These are phyloP conservation scores for Chamaenerion angustifolium DNA, from an alignment of 345 rosid species.

Conservation along the genomic window DNA sequence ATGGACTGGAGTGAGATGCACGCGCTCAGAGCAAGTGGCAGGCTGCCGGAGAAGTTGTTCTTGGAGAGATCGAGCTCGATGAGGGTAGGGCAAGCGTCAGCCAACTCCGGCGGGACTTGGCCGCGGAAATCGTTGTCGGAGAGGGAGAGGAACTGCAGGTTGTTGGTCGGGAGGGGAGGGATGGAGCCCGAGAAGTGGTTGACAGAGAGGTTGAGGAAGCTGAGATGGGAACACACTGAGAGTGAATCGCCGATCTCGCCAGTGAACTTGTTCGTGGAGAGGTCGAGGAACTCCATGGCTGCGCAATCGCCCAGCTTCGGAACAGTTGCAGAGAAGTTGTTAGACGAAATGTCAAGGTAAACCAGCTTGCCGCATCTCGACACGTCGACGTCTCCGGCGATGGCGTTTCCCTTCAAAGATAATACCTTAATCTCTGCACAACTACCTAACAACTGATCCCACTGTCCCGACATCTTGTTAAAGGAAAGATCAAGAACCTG, in stretches of 20 bases:
- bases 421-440: conserved; percentile 41
- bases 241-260: conserved; percentile 54
- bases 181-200: conserved; percentile 52
- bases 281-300: conserved; percentile 50
- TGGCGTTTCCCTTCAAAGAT: conserved; percentile 48
- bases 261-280: conserved; percentile 51
- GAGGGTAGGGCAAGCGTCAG: conserved; percentile 55
- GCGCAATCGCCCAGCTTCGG: conserved; percentile 59
- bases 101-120: conserved; percentile 47
- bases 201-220: conserved; percentile 48
- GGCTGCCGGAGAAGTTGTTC: conserved; percentile 50
- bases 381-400: conserved; percentile 55
- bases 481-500: conserved; percentile 66
- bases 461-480: conserved; percentile 37
- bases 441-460: conserved; percentile 49
- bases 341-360: conserved; percentile 57
- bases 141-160: conserved; percentile 39
- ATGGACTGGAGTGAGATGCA: conserved; percentile 47
- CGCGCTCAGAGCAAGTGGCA: conserved; percentile 48
- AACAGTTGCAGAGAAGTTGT: conserved; percentile 44
- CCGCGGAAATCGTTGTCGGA: conserved; percentile 46
- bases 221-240: conserved; percentile 39
- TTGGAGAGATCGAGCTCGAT: conserved; percentile 60
- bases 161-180: conserved; percentile 35
- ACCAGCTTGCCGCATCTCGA: conserved; percentile 43